Evolutionary conservation across 1,284 basidiomycete species (phyloP).

Genomic region (Agaricales sp.): DNA sequence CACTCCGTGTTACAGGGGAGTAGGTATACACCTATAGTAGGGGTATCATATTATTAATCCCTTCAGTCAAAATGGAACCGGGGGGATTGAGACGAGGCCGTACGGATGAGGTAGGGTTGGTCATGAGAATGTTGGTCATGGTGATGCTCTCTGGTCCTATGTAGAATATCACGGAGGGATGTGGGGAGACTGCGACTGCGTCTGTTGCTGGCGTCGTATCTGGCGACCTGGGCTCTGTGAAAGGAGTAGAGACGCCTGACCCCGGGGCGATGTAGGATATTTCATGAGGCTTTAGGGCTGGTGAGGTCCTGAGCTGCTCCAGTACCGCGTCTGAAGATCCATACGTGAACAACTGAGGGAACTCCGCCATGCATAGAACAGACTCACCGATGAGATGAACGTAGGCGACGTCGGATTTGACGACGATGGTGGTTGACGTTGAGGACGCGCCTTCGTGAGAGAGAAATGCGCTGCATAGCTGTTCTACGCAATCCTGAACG

Average conservation of each 20-base stretch:
- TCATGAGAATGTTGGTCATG: conserved; percentile 83
- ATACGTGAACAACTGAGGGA: too few species aligned
- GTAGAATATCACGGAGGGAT: conserved; percentile 52
- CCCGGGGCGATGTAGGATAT: too few species aligned
- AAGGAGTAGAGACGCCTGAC: too few species aligned
- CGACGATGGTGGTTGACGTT: conserved; percentile 25
- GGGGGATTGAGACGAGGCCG: conserved; percentile 6
- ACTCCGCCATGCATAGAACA: too few species aligned
- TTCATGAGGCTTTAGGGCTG: too few species aligned
- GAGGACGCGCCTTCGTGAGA: conserved; percentile 8
- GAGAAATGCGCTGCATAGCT: conserved; percentile 27
- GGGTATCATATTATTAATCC: neutral
- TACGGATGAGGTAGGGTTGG: conserved; percentile 38
- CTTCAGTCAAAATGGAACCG: too few species aligned
- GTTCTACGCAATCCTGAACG: conserved; percentile 35
- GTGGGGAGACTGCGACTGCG: neutral
- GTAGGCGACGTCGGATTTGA: conserved; percentile 80
- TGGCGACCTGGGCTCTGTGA: neutral
- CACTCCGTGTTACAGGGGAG: conserved; percentile 43
- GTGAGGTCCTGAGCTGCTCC: too few species aligned
- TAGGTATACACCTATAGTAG: conserved; percentile 75
- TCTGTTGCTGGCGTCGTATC: neutral
- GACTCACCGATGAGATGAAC: conserved; percentile 55
- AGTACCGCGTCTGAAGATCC: too few species aligned
- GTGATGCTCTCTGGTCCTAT: conserved; percentile 78